Conservation (phyloP, 495 filamentous ascomycete genomes). For the Pseudomonodictys pantanalensis region DNA sequence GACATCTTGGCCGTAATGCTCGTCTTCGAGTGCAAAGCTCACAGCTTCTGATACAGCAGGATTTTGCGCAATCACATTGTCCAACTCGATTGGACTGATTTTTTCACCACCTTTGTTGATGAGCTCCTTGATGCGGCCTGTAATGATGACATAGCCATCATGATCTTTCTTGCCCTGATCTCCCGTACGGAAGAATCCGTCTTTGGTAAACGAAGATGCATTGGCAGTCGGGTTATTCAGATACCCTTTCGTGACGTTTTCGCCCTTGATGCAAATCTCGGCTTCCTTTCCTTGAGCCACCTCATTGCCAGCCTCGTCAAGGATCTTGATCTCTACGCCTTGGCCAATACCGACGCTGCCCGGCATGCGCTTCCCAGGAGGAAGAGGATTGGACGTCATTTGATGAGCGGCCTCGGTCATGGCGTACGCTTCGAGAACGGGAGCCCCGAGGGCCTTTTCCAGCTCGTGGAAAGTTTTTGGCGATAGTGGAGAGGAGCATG, state of each 20-base stretch:
- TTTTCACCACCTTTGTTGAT: slow-evolving; percentile 48
- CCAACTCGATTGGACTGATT: slow-evolving; percentile 70
- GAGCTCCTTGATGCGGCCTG: slow-evolving; percentile 45
- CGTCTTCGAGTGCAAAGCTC: slow-evolving; percentile 72
- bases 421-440: slow-evolving; percentile 83
- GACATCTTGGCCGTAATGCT: slow-evolving; percentile 78
- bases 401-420: slow-evolving; percentile 92
- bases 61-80: slow-evolving; percentile 70
- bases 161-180: slow-evolving; percentile 75
- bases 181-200: slow-evolving; percentile 78
- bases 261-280: slow-evolving; percentile 75
- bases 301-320: slow-evolving; percentile 61
- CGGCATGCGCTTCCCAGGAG: slow-evolving; percentile 66
- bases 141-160: slow-evolving; percentile 45
- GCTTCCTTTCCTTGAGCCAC: slow-evolving; percentile 63
- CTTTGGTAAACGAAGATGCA: slow-evolving; percentile 61
- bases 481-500: slow-evolving; percentile 76
- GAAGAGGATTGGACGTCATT: slow-evolving; percentile 83
- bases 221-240: slow-evolving; percentile 77
- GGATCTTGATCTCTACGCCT: slow-evolving; percentile 75
- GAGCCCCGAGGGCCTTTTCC: slow-evolving; percentile 67
- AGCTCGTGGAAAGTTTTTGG: slow-evolving; percentile 74
- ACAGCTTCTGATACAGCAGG: slow-evolving; percentile 72
- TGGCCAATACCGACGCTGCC: slow-evolving; percentile 77
- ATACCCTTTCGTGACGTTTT: slow-evolving; percentile 80